Evolutionary conservation across 192 early-diverging fungal species (phyloP).

Genomic region (Dissophora globulifera): DNA sequence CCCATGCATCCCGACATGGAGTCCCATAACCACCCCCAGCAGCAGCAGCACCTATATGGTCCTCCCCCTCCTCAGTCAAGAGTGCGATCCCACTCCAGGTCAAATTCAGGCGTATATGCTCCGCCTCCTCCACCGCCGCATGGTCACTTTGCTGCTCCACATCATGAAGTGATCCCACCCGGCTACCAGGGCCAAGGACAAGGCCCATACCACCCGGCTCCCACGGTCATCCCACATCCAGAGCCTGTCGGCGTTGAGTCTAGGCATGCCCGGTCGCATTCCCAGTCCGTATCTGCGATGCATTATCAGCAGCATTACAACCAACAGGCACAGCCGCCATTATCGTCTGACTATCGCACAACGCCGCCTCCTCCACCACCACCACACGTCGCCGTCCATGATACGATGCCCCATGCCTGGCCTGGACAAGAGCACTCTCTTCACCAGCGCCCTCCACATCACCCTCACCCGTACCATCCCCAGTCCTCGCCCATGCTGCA

Average conservation of each 20-base stretch:
- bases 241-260: neutral
- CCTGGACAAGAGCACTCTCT: conserved; percentile 11
- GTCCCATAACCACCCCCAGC: conserved; percentile 3
- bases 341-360: conserved; percentile 4
- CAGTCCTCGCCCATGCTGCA: neutral
- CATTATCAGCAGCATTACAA: too few species aligned
- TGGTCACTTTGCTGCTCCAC: conserved; percentile 8
- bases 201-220: neutral
- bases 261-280: conserved; percentile 1
- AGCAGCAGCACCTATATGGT: conserved; percentile 3
- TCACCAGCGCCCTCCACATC: conserved; percentile 26
- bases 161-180: conserved; percentile 8
- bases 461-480: conserved; percentile 38
- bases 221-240: conserved; percentile 7
- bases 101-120: conserved; percentile 22
- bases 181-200: conserved; percentile 10
- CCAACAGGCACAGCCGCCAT: too few species aligned
- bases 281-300: conserved; percentile 17
- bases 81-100: conserved; percentile 29
- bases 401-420: conserved; percentile 9
- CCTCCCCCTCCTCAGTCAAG: conserved; percentile 6
- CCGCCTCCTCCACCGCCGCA: conserved; percentile 9
- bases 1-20: conserved; percentile 21
- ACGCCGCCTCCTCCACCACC: conserved; percentile 11
- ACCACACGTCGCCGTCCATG: conserved; percentile 1